Percentiles rank a stretch among this genome's conserved stretches.
Evolutionary conservation across 495 filamentous ascomycete genomes (phyloP).

Genomic region (Penicillium goetzii): DNA sequence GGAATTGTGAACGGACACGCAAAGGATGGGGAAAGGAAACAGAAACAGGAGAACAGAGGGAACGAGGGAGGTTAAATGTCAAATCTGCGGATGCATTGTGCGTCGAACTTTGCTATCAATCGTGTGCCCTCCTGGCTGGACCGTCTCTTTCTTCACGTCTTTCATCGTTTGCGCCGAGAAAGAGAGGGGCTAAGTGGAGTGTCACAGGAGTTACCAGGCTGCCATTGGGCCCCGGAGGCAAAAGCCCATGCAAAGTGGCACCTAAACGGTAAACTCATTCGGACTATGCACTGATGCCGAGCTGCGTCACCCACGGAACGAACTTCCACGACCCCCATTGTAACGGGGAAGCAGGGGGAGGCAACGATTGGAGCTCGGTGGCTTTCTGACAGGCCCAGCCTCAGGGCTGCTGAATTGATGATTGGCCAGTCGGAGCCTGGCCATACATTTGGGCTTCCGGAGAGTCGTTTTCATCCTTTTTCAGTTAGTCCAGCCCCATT

Average conservation of each 20-base stretch:
- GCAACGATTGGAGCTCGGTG: conserved; percentile 16
- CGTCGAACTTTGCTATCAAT: not conserved
- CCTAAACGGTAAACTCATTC: not conserved
- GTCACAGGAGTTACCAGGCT: not conserved
- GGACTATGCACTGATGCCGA: not conserved
- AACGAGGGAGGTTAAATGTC: conserved; percentile 14
- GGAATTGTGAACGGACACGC: conserved; percentile 20
- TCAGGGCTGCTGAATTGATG: conserved; percentile 10
- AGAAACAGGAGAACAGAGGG: conserved; percentile 2
- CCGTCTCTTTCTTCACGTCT: conserved; percentile 5
- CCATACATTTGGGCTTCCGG: conserved; percentile 2
- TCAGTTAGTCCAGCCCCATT: not conserved
- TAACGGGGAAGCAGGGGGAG: conserved; percentile 23
- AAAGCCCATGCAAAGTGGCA: conserved; percentile 14
- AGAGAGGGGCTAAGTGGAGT: conserved; percentile 2
- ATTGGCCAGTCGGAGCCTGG: conserved; percentile 15
- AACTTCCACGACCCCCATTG: not conserved
- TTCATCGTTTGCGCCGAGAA: not conserved
- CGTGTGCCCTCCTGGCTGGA: conserved; percentile 10
- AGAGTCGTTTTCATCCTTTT: not conserved
- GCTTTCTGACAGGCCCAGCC: conserved; percentile 15
- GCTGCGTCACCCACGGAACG: conserved; percentile 14
- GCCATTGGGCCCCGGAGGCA: conserved; percentile 4
- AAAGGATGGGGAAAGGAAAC: conserved; percentile 12
- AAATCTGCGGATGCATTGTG: conserved; percentile 19